Evolutionary conservation across 1,284 basidiomycete genomes (phyloP).

Genomic region (Phylloboletellus chloephorus): DNA sequence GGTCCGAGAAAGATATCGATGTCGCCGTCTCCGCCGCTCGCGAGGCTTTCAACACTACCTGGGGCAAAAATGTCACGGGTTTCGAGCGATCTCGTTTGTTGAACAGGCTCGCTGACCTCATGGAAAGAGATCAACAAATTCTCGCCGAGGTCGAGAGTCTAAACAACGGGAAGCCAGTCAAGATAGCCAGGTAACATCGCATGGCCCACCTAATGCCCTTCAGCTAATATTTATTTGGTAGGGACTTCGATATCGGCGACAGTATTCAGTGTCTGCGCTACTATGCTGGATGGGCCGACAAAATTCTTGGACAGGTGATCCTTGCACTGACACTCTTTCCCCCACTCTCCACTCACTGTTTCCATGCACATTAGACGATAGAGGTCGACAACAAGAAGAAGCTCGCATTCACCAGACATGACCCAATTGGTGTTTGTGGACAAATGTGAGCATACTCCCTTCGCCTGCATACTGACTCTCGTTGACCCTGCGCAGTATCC

Average conservation of each 20-base stretch:
- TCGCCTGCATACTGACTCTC: slow-evolving; percentile 6
- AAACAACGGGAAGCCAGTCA: slow-evolving; percentile 84
- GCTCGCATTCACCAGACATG: slow-evolving; percentile 83
- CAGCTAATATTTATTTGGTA: slow-evolving; percentile 31
- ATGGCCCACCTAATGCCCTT: slow-evolving; percentile 6
- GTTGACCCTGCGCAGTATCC: slow-evolving; percentile 50
- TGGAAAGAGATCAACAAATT: slow-evolving; percentile 77
- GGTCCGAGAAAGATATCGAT: slow-evolving; percentile 74
- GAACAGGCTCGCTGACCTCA: slow-evolving; percentile 85
- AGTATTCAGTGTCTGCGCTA: slow-evolving; percentile 79
- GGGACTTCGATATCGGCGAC: slow-evolving; percentile 83
- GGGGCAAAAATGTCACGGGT: slow-evolving; percentile 85
- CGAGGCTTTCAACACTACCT: slow-evolving; percentile 79
- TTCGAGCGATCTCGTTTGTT: slow-evolving; percentile 76
- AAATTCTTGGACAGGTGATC: slow-evolving; percentile 61
- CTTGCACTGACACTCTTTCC: neutral
- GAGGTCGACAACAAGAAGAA: slow-evolving; percentile 79
- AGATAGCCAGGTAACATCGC: slow-evolving; percentile 53
- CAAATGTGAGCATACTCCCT: slow-evolving; percentile 60
- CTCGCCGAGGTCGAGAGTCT: slow-evolving; percentile 76
- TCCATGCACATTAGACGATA: slow-evolving; percentile 48
- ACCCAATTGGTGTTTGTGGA: slow-evolving; percentile 91
- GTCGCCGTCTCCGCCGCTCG: slow-evolving; percentile 80
- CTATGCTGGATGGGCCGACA: slow-evolving; percentile 69
- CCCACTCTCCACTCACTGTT: slow-evolving; percentile 2